Percentiles rank a stretch among this genome's conserved stretches.
These are phyloP conservation scores for Rhinocladiella similis DNA, from an alignment of 2,329 filamentous ascomycete species.

Conservation along the genomic window DNA sequence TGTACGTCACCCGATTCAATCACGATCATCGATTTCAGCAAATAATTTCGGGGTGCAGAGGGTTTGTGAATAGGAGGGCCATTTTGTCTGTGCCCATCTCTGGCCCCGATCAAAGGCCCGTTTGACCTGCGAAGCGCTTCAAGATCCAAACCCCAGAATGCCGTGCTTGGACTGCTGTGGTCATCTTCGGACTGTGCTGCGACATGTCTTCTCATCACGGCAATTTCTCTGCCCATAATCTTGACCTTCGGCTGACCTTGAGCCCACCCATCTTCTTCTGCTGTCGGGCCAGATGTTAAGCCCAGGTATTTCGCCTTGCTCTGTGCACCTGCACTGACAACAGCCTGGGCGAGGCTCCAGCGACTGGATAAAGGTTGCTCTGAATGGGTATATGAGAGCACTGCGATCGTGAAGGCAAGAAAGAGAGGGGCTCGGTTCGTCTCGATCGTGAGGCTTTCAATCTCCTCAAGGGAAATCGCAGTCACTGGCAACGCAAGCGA, in stretches of 20 bases:
- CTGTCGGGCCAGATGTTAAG: conserved; percentile 63
- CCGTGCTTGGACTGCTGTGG: conserved; percentile 34
- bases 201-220: conserved; percentile 66
- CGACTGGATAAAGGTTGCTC: conserved; percentile 82
- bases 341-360: conserved; percentile 77
- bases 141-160: conserved; percentile 60
- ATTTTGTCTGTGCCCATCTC: conserved; percentile 27
- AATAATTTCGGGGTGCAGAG: conserved; percentile 63
- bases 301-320: conserved; percentile 75
- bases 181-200: conserved; percentile 57
- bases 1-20: conserved; percentile 22
- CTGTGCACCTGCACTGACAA: conserved; percentile 78
- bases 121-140: conserved; percentile 55
- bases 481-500: conserved; percentile 36
- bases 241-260: conserved; percentile 72
- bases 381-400: conserved; percentile 79
- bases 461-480: conserved; percentile 41
- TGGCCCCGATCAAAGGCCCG: conserved; percentile 26
- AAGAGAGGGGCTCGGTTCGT: conserved; percentile 83
- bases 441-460: conserved; percentile 59
- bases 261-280: conserved; percentile 71
- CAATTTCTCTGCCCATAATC: conserved; percentile 72
- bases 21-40: conserved; percentile 50
- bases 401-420: conserved; percentile 72
- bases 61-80: conserved; percentile 74